Percentiles rank a stretch among this genome's conserved stretches.
phyloP scores from a whole-genome alignment of 2,329 filamentous ascomycete genomes.

The Piedraia hortae region DNA sequence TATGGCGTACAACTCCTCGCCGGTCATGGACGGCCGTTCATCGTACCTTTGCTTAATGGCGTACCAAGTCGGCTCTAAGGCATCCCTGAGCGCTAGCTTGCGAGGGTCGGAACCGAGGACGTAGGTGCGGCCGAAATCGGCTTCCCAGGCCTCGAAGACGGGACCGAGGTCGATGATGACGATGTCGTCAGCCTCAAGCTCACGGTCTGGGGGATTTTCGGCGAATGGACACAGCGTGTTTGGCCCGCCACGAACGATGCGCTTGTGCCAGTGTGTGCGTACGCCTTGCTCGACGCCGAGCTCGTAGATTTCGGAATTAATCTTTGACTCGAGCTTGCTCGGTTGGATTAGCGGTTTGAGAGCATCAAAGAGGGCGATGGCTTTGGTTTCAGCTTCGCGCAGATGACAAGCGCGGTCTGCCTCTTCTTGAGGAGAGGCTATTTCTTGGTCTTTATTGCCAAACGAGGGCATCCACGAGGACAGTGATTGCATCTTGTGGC shows the following conservation, averaged over 20 bases:
- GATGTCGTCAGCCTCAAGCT: conserved; percentile 23
- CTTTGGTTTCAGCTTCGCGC: conserved; percentile 11
- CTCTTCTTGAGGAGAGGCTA: too few species aligned
- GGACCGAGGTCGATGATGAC: conserved; percentile 25
- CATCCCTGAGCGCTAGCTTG: conserved; percentile 20
- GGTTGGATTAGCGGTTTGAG: conserved; percentile 21
- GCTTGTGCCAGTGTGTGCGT: conserved; percentile 26
- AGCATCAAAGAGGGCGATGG: conserved; percentile 19
- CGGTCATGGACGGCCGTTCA: conserved; percentile 18
- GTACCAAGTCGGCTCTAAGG: conserved; percentile 21
- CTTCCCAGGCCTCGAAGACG: conserved; percentile 26
- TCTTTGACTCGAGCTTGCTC: conserved; percentile 20
- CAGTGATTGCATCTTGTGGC: too few species aligned
- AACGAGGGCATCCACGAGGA: too few species aligned
- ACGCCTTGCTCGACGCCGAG: conserved; percentile 18
- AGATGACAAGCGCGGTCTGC: conserved; percentile 1
- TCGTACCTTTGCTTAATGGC: conserved; percentile 17
- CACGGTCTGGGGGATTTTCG: conserved; percentile 23
- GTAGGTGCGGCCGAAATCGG: conserved; percentile 26
- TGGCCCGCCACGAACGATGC: conserved; percentile 22
- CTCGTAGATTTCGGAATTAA: conserved; percentile 22
- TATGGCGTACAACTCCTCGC: conserved; percentile 20
- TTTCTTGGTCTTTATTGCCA: too few species aligned
- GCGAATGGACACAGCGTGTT: conserved; percentile 22
- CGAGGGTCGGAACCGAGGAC: conserved; percentile 21